Evolutionary conservation across 148 eudicot species (phyloP), one percentile per base, ranked within the genome.

Genomic region (Silene latifolia): DNA sequence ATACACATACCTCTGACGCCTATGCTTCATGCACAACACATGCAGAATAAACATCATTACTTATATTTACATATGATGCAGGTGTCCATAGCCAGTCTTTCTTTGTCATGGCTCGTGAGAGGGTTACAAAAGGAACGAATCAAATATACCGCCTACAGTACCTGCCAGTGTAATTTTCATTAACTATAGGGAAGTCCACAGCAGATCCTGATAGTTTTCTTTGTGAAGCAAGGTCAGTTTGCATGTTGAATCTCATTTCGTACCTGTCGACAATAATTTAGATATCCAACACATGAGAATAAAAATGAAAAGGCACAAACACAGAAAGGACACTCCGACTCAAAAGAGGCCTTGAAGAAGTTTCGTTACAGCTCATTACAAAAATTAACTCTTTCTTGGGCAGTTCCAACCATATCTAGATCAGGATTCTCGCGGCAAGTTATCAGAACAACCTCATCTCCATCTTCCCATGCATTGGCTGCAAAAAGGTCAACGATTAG

Each of bases 391-490:
- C 81, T 85, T 58, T 82, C 91, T 59, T 86, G 77, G 42, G 80
- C 83, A 42, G 53, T 64, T 77, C 93, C 93, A 73, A 87, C 86
- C 92, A 87, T 84, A 74, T 89, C 97, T 65, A 92, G 80, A 80
- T 92, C 90, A n/a, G 90, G 93, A 77, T 95, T 87, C 69, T 92
- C 78, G 64, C 97, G 96, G 48, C 93, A 92, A 76, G 93, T 90
- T 56, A 90, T 86, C 47, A 92, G 59, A 78, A 95, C 92, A 71
- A 95, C 88, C 77, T 95, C 98, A 79, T 95, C 98, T 77, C 93
- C 98, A 84, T 92, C 97, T 83, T 95, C 98, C 98, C 98, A 92
- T 42, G 97, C 97, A 82, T 92, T 92, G 63, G 95, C 97, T 92
- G 72, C 74, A 44, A 58, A 74, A 58, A 20, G 63, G 51, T 7